These are phyloP conservation scores for Parascedosporium putredinis DNA, from an alignment of 2,329 filamentous ascomycete species.

Conservation along the genomic window DNA sequence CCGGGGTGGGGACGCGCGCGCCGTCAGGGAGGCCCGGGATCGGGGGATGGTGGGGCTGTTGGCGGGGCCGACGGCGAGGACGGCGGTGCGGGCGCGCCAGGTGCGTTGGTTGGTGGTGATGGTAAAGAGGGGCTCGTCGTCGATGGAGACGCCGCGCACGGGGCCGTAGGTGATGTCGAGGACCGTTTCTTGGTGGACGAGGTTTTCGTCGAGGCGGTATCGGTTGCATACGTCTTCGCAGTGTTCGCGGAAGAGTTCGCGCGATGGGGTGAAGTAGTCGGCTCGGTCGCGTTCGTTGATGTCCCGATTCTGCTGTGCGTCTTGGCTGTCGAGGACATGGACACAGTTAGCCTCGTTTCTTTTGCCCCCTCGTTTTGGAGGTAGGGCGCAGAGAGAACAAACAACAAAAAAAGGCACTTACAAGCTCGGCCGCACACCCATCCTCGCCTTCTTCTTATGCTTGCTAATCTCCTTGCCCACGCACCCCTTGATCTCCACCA, in stretches of 20 bases:
- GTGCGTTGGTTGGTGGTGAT: constrained; percentile 43
- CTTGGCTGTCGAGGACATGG: constrained; percentile 9
- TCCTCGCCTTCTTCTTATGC: constrained; percentile 58
- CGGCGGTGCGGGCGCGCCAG: constrained; percentile 51
- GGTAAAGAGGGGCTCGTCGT: constrained; percentile 51
- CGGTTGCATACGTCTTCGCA: constrained; percentile 46
- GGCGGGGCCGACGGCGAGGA: constrained; percentile 62
- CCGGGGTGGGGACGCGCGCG: constrained; percentile 3
- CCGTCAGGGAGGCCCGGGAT: constrained; percentile 21
- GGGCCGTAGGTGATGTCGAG: constrained; percentile 49
- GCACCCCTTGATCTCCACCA: constrained; percentile 61
- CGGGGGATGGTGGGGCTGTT: constrained; percentile 42
- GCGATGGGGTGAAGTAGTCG: constrained; percentile 59
- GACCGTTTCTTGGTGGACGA: constrained; percentile 53
- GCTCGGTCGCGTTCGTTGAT: constrained; percentile 59
- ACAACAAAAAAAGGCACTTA: not conserved
- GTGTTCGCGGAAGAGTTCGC: constrained; percentile 50
- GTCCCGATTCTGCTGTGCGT: constrained; percentile 22
- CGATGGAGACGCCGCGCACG: constrained; percentile 29
- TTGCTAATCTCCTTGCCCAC: constrained; percentile 75
- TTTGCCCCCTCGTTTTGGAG: too few relatives aligned
- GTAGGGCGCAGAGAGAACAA: too few relatives aligned
- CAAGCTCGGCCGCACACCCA: constrained; percentile 31
- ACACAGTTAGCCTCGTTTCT: too few relatives aligned
- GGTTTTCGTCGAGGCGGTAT: constrained; percentile 32